Base-by-base conservation (phyloP, 257 asterid genomes). In the Capsicum baccatum region DNA sequence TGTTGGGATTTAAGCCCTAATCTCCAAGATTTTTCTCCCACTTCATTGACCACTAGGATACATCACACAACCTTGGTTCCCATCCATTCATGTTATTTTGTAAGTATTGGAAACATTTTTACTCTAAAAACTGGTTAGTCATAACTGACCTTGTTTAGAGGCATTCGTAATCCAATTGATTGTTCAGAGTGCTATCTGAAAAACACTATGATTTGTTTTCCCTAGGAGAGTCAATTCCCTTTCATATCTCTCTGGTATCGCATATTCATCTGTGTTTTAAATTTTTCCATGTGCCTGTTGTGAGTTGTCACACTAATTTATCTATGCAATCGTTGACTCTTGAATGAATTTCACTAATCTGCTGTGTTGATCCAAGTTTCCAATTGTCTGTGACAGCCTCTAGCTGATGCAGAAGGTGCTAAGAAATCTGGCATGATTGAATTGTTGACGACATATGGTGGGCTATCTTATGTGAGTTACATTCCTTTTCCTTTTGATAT, bases 371-470 rank as follows among this genome's bases (percentile, higher is more conserved):
- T 52, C 48, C 44, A 44, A 44, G 15, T 44, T 13, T 64, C 16
- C 79, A 15, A 64, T 82, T 66, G 70, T 85, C 71, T 83, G 50
- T 86, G 83, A 90, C 92, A 97, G 98, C 98, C 99, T 86, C 87
- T 97, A 89, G 98, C 99, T 83, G 99, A 97, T 88, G 97, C 99
- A 9, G 97, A 97, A 89, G 99, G 99, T 79, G 96, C 99, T 67
- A 91, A 89, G 86, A 91, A 90, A 91, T 47, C 85, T 44, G 76
- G 81, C 89, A 92, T 95, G 95, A 89, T 94, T 68, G 98, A 91
- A 85, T 87, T 94, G 54, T 86, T 97, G 16, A 95, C 89, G 90
- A 87, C 97, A 2, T 87, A 91, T 80, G 98, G 99, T 14, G 99
- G 99, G 33, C 89, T 91, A 78, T 93, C 99, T 82, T 95, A 86